Conservation (phyloP, 495 filamentous ascomycete genomes). For the Lepidopterella palustris region DNA sequence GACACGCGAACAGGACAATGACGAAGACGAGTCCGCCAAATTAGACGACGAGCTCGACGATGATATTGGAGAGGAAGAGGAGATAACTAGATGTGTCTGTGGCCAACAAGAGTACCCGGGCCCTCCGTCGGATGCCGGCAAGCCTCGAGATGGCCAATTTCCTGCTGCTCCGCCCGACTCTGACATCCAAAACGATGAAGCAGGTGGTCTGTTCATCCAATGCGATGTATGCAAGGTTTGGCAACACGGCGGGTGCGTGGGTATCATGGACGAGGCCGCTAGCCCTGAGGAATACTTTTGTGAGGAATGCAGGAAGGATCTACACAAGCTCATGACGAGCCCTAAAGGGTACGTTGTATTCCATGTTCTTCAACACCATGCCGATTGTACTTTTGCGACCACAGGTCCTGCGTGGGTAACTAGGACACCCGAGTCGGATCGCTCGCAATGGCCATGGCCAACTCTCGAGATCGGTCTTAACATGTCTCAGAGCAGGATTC, state of each 20-base stretch:
- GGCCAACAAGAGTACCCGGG: slow-evolving; percentile 93
- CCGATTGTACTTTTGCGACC: no score
- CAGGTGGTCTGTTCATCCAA: slow-evolving; percentile 93
- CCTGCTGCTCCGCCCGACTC: slow-evolving; percentile 29
- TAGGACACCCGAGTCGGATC: not conserved
- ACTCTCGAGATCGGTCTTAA: no score
- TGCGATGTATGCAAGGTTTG: slow-evolving; percentile 97
- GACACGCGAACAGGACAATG: slow-evolving; percentile 59
- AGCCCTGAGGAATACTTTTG: slow-evolving; percentile 98
- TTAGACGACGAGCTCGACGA: slow-evolving; percentile 51
- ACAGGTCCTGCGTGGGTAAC: not conserved
- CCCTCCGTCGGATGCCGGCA: slow-evolving; percentile 56
- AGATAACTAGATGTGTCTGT: slow-evolving; percentile 91
- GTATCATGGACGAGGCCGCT: slow-evolving; percentile 85
- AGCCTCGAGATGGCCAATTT: slow-evolving; percentile 27
- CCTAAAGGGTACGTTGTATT: slow-evolving; percentile 73
- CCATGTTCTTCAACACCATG: not conserved
- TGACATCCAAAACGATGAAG: slow-evolving; percentile 71
- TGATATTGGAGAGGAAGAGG: slow-evolving; percentile 69
- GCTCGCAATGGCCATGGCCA: not conserved
- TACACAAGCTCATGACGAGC: slow-evolving; percentile 74
- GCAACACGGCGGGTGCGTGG: slow-evolving; percentile 98
- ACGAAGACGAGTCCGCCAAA: slow-evolving; percentile 50
- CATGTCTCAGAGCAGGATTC: not conserved
- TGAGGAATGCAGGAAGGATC: slow-evolving; percentile 84